Evolutionary conservation across 768 basidiomycete species (phyloP), one percentile per base, ranked within the genome.

Genomic region (Pulveroboletus sp.): DNA sequence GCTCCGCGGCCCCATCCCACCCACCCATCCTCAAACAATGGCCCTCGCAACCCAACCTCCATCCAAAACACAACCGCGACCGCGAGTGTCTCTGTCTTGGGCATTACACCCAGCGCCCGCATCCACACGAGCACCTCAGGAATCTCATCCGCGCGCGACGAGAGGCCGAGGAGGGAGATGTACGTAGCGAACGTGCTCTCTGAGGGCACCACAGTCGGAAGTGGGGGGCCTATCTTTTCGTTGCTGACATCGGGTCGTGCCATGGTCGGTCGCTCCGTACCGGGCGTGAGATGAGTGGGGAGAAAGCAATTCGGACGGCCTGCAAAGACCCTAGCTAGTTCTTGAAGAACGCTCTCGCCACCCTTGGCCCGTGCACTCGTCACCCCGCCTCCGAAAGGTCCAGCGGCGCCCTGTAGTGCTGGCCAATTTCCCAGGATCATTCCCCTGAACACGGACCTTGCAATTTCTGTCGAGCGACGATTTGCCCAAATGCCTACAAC

Each of bases 111-210:
- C 35, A 89, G 57, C 14, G 71, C 72, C 7, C 76, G 75, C 88
- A 89, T 90, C 88, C 91, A 91, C 17, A 78, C 80, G 1, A 93
- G 64, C 11, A 73, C 72, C 11, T 78, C 72, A 0, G 89, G 83
- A 27, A 93, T 83, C 64, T 90, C 85, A 0, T 67, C 60, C 8
- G 77, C 72, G 2, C 72, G 71, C 1, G 70, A 68, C 11, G 72
- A 71, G 5, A 77, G 62, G 1, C 81, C 84, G 7, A 89, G 73
- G 4, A 89, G 70, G 44, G 74, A 58, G n/a, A 90, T 72, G 51
- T 85, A 84, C 11, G 79, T 62, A 24, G 75, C 71, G 53, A 80
- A 89, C 15, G 77, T 74, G 28, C 59, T 60, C 56, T 79, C 78
- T 46, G 72, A 76, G 6, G 81, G 79, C 3, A 75, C 59, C 43